Evolutionary conservation across 1,284 basidiomycete genomes (phyloP).

Genomic region (Trichosporon asahii): DNA sequence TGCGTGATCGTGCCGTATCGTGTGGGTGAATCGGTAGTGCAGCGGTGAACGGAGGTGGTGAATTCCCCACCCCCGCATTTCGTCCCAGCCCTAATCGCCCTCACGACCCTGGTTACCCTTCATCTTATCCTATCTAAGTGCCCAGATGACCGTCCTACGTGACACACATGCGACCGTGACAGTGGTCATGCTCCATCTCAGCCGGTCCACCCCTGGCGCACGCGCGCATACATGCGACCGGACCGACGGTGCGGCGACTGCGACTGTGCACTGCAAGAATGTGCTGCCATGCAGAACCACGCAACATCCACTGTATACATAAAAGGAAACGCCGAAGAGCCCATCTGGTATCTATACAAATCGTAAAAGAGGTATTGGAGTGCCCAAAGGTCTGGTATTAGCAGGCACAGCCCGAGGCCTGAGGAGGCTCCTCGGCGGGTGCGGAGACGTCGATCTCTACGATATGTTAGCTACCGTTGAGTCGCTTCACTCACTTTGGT

Average conservation of each 20-base stretch:
- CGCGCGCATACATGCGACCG: neutral
- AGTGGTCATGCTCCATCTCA: neutral
- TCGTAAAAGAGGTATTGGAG: neutral
- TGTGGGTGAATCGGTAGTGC: constrained; percentile 7
- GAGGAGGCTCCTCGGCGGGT: constrained; percentile 40
- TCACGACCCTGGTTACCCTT: constrained; percentile 8
- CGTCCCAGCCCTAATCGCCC: constrained; percentile 2
- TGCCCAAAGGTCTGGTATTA: constrained; percentile 22
- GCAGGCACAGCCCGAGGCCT: constrained; percentile 49
- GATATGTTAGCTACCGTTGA: neutral
- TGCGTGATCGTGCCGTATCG: constrained; percentile 6
- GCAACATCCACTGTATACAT: constrained; percentile 10
- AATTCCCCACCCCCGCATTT: constrained; percentile 3
- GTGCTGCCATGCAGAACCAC: neutral
- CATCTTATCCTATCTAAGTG: constrained; percentile 11
- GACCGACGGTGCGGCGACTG: neutral
- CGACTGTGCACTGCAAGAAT: neutral
- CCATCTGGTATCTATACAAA: constrained; percentile 10
- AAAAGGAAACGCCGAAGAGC: constrained; percentile 6
- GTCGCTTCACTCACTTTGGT: constrained; percentile 48
- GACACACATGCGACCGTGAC: neutral
- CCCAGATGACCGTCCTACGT: constrained; percentile 1
- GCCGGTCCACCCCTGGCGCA: neutral
- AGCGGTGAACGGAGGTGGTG: neutral
- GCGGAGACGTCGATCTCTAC: constrained; percentile 52